Conservation (phyloP, 2,329 filamentous ascomycete genomes). For the Seiridium unicorne region DNA sequence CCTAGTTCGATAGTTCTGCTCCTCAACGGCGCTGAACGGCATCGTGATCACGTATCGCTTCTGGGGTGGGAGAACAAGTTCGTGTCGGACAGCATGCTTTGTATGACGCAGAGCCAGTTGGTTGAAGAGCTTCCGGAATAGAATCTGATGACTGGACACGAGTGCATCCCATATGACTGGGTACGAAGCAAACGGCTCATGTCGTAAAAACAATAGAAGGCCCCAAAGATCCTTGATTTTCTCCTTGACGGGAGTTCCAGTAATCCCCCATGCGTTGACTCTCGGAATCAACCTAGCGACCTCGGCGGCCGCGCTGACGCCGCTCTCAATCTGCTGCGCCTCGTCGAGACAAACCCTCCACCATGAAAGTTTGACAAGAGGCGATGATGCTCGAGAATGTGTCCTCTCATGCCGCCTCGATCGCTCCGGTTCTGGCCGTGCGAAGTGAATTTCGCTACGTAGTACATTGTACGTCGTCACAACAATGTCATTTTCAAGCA, state of each 20-base stretch:
- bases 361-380: constrained; percentile 79
- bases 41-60: constrained; percentile 85
- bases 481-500: constrained; percentile 56
- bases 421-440: constrained; percentile 68
- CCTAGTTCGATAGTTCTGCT: constrained; percentile 79
- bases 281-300: constrained; percentile 80
- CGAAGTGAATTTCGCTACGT: constrained; percentile 77
- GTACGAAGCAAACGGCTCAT: constrained; percentile 70
- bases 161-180: constrained; percentile 67
- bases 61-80: constrained; percentile 78
- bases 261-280: constrained; percentile 87
- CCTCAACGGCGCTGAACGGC: constrained; percentile 86
- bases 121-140: constrained; percentile 69
- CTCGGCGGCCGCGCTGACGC: constrained; percentile 77
- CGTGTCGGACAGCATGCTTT: constrained; percentile 75
- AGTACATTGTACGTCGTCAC: constrained; percentile 69
- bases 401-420: constrained; percentile 62
- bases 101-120: constrained; percentile 79
- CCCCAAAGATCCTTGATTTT: constrained; percentile 77
- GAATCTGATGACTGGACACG: constrained; percentile 54
- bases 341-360: constrained; percentile 80
- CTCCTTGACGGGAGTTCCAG: constrained; percentile 84
- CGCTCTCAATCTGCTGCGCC: constrained; percentile 91
- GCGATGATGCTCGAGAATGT: constrained; percentile 67
- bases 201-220: constrained; percentile 76